These are phyloP conservation scores for Cercospora sp. DNA, from an alignment of 2,329 filamentous ascomycete species.

Conservation along the genomic window DNA sequence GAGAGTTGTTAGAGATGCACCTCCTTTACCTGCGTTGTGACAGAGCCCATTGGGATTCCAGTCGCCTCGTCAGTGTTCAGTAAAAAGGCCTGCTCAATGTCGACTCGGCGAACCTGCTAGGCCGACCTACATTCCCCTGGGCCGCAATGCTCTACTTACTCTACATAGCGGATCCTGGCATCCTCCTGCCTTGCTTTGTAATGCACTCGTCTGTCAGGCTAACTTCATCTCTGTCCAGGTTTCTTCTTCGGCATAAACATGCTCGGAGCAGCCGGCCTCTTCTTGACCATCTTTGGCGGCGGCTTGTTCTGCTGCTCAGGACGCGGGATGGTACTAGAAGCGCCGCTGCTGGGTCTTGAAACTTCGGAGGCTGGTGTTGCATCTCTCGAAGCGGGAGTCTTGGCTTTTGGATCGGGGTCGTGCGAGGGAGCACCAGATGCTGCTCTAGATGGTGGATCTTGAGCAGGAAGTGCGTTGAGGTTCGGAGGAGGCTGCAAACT, in stretches of 20 bases:
- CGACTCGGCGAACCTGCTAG: not conserved
- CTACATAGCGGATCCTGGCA: not conserved
- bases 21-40: not conserved
- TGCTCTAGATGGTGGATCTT: not conserved
- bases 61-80: not conserved
- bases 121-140: not conserved
- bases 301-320: conserved; percentile 9
- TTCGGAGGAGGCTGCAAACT: not conserved
- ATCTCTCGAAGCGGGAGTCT: not conserved
- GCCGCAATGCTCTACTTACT: not conserved
- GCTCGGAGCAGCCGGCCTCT: conserved; percentile 13
- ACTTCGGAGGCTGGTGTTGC: conserved; percentile 2
- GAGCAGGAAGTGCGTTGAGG: not conserved
- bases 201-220: not conserved
- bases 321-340: not conserved
- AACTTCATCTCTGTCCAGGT: conserved; percentile 11
- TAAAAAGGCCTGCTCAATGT: not conserved
- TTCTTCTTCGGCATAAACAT: conserved; percentile 25
- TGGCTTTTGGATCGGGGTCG: not conserved
- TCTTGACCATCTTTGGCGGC: conserved; percentile 19
- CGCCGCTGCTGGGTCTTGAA: conserved; percentile 5
- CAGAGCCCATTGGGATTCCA: not conserved
- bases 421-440: not conserved
- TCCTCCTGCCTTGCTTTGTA: not conserved
- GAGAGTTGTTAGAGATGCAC: not conserved